Base-by-base conservation (phyloP, 2,329 filamentous ascomycete genomes). In the Venturiaceae sp. region DNA sequence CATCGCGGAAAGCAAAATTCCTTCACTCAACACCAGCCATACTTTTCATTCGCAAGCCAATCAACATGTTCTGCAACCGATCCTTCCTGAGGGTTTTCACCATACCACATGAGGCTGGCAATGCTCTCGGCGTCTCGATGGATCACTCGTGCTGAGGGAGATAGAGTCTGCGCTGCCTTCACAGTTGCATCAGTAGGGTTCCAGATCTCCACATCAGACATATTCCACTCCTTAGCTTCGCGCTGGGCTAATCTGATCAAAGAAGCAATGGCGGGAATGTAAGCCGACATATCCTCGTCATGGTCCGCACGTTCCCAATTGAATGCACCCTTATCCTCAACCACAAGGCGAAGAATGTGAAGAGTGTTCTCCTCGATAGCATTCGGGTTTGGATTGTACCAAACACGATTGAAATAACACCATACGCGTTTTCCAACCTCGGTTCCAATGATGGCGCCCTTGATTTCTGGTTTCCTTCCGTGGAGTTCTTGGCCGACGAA, bases 1-100 rank as follows among this genome's bases (percentile, higher is more conserved):
- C 36, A 39, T n/a, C 36, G n/a, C 36, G 30, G n/a, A 28, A 34
- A 3, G 7, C 23, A 41, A 56, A 3, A 28, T 28, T 2, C 14
- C 9, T 32, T 19, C 37, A 11, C 63, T 75, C 68, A 92, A 68
- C 85, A 90, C 88, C 88, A 92, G 1, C 78, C 86, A 72, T 82
- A 91, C 73, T 90, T 91, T 72, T 92, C 87, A 66, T 88, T 90
- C 13, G 78, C 81, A 55, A 90, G 72, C 88, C 88, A 92, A 54
- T 88, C 83, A 5, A 90, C 72, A 26, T 80, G 75, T 5, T 77
- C 74, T 1, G 70, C 74, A 1, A 71, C 64, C 5, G 73, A 66
- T 4, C 77, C 80, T 13, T 70, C 70, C 9, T 75, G 73, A 1
- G 63, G 58, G 1, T 66, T 67, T 41, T 76, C 70, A 2, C 83